phyloP scores from a whole-genome alignment of 2,329 filamentous ascomycete genomes.

The Laburnicola sp. region DNA sequence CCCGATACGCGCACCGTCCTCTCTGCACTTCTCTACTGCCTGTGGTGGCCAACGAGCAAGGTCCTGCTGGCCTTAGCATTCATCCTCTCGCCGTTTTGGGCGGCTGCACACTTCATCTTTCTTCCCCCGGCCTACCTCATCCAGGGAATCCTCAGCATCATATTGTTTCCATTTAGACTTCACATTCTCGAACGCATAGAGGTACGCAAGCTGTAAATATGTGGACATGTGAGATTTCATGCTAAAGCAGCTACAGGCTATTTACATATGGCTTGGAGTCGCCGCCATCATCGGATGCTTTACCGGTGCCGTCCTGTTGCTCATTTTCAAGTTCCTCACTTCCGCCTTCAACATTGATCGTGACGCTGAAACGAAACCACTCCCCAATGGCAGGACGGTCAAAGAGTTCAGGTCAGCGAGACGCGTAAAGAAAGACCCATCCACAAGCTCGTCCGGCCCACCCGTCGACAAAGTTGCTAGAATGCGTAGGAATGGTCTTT shows the following conservation, averaged over 20 bases:
- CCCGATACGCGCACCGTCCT: conserved; percentile 35
- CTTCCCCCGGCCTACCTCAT: conserved; percentile 56
- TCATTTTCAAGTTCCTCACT: conserved; percentile 60
- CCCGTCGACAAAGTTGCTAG: conserved; percentile 36
- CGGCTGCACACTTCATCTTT: conserved; percentile 52
- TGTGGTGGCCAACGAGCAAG: conserved; percentile 45
- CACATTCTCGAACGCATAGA: conserved; percentile 58
- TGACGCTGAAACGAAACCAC: conserved; percentile 12
- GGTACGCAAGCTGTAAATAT: conserved; percentile 45
- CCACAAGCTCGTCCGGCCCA: conserved; percentile 18
- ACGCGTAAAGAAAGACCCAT: conserved; percentile 27
- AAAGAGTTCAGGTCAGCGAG: conserved; percentile 35
- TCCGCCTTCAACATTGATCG: conserved; percentile 52
- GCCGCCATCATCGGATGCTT: conserved; percentile 69
- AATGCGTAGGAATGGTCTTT: conserved; percentile 51
- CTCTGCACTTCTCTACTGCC: conserved; percentile 38
- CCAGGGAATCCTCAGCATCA: conserved; percentile 45
- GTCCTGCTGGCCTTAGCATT: conserved; percentile 45
- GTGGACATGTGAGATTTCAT: conserved; percentile 9
- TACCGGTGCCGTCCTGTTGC: conserved; percentile 62
- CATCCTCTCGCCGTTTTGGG: conserved; percentile 53
- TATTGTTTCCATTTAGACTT: conserved; percentile 53
- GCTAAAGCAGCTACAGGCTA: conserved; percentile 47
- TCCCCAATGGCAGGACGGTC: conserved; percentile 25
- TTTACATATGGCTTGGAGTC: conserved; percentile 64